Evolutionary conservation across 306 rosid genomes (phyloP).

Genomic region (Vachellia pachyceras): DNA sequence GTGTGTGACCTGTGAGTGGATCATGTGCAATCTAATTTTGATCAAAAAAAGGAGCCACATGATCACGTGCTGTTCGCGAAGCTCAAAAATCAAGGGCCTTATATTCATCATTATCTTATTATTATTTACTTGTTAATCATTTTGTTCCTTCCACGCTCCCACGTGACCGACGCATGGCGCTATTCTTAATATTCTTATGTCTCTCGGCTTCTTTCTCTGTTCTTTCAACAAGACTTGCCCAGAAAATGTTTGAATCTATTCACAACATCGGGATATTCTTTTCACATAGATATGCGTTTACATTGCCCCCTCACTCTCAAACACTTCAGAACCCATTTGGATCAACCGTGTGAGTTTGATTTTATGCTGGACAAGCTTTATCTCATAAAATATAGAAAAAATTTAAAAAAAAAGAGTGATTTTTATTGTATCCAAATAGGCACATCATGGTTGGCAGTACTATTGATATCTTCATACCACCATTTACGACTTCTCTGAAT

Average conservation of each 20-base stretch:
- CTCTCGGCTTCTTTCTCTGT: neutral
- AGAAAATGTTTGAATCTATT: neutral
- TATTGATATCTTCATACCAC: neutral
- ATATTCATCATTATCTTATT: neutral
- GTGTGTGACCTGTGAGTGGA: constrained; percentile 19
- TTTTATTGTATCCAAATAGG: too few species aligned
- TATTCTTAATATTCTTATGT: neutral
- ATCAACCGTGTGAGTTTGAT: too few species aligned
- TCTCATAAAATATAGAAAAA: too few species aligned
- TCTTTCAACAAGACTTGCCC: neutral
- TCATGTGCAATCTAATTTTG: constrained; percentile 23
- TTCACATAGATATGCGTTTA: neutral
- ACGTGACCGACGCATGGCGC: constrained; percentile 24
- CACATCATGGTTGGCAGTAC: too few species aligned
- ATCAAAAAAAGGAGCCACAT: constrained; percentile 43
- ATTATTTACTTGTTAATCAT: constrained; percentile 5
- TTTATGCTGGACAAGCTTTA: too few species aligned
- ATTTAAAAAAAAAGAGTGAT: too few species aligned
- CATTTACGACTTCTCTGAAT: neutral
- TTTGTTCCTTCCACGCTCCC: constrained; percentile 18
- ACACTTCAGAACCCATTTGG: too few species aligned
- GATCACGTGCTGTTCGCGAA: constrained; percentile 49
- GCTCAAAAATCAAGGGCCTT: constrained; percentile 36
- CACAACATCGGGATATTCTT: neutral
- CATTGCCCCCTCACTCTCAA: too few species aligned